These are phyloP conservation scores for Coniferiporia weirii DNA, from an alignment of 1,284 basidiomycete species.

Conservation along the genomic window DNA sequence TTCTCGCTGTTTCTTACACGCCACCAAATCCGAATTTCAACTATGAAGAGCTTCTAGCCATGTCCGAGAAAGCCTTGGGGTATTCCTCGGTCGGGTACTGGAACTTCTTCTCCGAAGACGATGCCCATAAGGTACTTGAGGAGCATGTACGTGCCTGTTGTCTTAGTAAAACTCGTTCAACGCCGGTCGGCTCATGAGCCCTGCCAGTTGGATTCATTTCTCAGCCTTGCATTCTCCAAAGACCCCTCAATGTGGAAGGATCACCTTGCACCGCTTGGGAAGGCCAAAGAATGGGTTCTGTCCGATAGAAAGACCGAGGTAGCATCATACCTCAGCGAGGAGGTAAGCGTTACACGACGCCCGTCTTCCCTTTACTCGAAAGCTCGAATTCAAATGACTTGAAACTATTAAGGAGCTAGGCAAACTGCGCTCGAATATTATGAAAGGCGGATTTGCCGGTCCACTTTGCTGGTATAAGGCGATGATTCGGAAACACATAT, in stretches of 20 bases:
- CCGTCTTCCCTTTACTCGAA: neutral
- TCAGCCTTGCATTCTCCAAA: conserved; percentile 27
- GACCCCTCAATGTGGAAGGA: conserved; percentile 28
- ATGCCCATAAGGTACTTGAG: conserved; percentile 26
- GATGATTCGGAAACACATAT: conserved; percentile 13
- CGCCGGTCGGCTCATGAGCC: neutral
- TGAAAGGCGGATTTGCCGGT: conserved; percentile 26
- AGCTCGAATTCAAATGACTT: conserved; percentile 3
- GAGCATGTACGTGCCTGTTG: conserved; percentile 22
- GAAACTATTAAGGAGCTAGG: conserved; percentile 21
- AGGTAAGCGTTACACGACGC: conserved; percentile 19
- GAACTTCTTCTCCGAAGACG: conserved; percentile 29
- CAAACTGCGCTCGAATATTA: conserved; percentile 16
- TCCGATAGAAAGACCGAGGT: conserved; percentile 22
- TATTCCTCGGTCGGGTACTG: conserved; percentile 31
- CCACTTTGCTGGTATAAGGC: conserved; percentile 33
- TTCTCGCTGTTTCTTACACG: conserved; percentile 32
- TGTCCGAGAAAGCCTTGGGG: conserved; percentile 13
- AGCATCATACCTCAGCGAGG: conserved; percentile 29
- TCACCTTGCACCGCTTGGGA: conserved; percentile 31
- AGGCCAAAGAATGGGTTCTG: conserved; percentile 29
- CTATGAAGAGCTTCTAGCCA: conserved; percentile 22
- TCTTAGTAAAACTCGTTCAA: too few species aligned
- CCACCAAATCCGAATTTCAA: conserved; percentile 17
- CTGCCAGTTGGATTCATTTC: conserved; percentile 26